phyloP scores from a whole-genome alignment of 2,329 filamentous ascomycete species.

The Curvularia spicifera region DNA sequence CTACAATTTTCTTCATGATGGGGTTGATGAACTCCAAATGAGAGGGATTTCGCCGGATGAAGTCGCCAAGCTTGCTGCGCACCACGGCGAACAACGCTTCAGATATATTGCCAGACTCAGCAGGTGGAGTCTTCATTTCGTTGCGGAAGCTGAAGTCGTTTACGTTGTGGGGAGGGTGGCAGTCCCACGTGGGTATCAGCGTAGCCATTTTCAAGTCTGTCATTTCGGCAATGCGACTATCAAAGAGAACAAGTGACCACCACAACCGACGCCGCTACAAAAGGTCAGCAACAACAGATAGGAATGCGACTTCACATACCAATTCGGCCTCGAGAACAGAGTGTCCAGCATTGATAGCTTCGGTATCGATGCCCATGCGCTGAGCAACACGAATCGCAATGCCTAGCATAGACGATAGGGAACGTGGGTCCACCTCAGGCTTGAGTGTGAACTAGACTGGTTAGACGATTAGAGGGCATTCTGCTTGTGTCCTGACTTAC shows the following conservation, averaged over 20 bases:
- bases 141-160: slow-evolving; percentile 57
- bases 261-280: slow-evolving; percentile 63
- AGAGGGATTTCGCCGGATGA: slow-evolving; percentile 49
- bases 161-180: slow-evolving; percentile 58
- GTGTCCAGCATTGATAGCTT: slow-evolving; percentile 59
- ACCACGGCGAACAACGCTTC: slow-evolving; percentile 61
- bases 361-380: slow-evolving; percentile 66
- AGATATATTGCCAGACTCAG: slow-evolving; percentile 50
- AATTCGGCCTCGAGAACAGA: slow-evolving; percentile 65
- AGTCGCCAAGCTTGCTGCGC: slow-evolving; percentile 56
- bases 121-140: slow-evolving; percentile 49
- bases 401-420: slow-evolving; percentile 63
- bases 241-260: slow-evolving; percentile 66
- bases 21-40: slow-evolving; percentile 58
- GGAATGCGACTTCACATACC: not conserved
- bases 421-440: slow-evolving; percentile 53
- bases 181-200: slow-evolving; percentile 57
- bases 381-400: slow-evolving; percentile 66
- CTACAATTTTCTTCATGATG: slow-evolving; percentile 50
- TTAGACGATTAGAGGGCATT: not conserved
- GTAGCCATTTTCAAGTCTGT: slow-evolving; percentile 59
- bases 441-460: slow-evolving; percentile 58
- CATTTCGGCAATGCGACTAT: slow-evolving; percentile 60
- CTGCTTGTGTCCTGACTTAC: slow-evolving; percentile 46
- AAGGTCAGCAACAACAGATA: not conserved